Percentiles rank a stretch among this genome's conserved stretches.
Conservation (phyloP, 2,329 filamentous ascomycete genomes). For the Aspergillus carbonarius region DNA sequence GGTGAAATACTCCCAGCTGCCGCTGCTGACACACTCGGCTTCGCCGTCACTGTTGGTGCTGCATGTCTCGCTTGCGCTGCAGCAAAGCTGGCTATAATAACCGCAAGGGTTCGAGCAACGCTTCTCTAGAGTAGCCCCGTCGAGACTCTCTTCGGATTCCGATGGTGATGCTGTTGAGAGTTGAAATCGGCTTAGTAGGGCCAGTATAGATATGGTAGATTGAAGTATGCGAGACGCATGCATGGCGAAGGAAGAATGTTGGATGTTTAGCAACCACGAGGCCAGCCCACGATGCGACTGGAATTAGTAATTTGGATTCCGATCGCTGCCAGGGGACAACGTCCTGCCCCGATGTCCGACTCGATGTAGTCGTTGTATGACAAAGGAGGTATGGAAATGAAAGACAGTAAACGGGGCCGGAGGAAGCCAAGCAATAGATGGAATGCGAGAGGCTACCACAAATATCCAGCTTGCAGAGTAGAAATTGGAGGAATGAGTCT, state of each 20-base stretch:
- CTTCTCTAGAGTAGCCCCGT: constrained; percentile 25
- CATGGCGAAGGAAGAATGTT: constrained; percentile 26
- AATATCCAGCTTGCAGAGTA: not conserved
- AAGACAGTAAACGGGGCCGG: not conserved
- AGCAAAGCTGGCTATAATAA: constrained; percentile 54
- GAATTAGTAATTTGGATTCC: constrained; percentile 3
- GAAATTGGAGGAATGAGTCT: not conserved
- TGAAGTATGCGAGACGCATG: constrained; percentile 27
- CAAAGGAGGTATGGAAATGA: not conserved
- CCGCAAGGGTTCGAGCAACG: constrained; percentile 54
- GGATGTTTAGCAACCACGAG: not conserved
- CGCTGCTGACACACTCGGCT: constrained; percentile 47
- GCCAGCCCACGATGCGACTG: constrained; percentile 5
- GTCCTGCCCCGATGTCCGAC: not conserved
- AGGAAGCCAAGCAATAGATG: constrained; percentile 6
- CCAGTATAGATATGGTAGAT: constrained; percentile 28
- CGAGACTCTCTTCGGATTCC: constrained; percentile 6
- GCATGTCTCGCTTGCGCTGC: constrained; percentile 46
- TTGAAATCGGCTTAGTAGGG: constrained; percentile 25
- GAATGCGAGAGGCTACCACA: not conserved
- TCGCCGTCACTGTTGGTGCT: constrained; percentile 50
- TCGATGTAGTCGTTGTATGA: not conserved
- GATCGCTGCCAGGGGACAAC: constrained; percentile 1
- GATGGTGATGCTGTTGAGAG: constrained; percentile 22
- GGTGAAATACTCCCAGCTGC: constrained; percentile 58